Percentiles rank a stretch among this genome's conserved stretches.
phyloP scores from a whole-genome alignment of 441 rosid species.

The Corymbia citriodora region DNA sequence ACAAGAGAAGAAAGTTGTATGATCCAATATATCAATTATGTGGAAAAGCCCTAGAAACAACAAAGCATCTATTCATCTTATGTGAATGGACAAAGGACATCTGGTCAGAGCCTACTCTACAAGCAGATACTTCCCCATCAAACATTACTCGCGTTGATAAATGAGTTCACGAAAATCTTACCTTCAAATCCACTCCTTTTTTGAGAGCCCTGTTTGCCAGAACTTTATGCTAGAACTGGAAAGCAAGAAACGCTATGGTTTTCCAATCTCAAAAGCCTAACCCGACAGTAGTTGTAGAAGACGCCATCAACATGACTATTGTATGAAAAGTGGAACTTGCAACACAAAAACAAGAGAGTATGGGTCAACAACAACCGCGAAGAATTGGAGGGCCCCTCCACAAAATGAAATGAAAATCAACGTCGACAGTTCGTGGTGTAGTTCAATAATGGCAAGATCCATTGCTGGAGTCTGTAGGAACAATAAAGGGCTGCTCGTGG shows the following conservation, averaged over 20 bases:
- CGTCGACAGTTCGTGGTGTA: not conserved
- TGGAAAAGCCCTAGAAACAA: too few species aligned
- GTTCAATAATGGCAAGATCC: not conserved
- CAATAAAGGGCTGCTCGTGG: too few species aligned
- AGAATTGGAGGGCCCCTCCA: not conserved
- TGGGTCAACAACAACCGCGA: not conserved
- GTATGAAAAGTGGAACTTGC: not conserved
- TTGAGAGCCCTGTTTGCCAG: not conserved
- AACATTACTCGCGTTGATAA: too few species aligned
- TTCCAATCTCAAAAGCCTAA: not conserved
- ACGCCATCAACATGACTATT: not conserved
- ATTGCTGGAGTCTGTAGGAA: too few species aligned
- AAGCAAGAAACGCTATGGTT: not conserved
- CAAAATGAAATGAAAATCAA: not conserved
- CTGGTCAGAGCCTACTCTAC: too few species aligned
- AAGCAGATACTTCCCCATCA: too few species aligned
- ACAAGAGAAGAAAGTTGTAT: too few species aligned
- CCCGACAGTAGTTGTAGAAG: not conserved
- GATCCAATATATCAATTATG: too few species aligned
- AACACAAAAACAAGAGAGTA: too few species aligned
- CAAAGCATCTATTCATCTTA: not conserved
- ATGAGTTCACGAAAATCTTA: too few species aligned
- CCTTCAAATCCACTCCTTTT: too few species aligned
- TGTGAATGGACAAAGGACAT: not conserved
- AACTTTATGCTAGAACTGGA: too few species aligned